Percentiles rank a stretch among this genome's conserved stretches.
Conservation (phyloP, 2,329 filamentous ascomycete species). For the Aspergillus sp. region DNA sequence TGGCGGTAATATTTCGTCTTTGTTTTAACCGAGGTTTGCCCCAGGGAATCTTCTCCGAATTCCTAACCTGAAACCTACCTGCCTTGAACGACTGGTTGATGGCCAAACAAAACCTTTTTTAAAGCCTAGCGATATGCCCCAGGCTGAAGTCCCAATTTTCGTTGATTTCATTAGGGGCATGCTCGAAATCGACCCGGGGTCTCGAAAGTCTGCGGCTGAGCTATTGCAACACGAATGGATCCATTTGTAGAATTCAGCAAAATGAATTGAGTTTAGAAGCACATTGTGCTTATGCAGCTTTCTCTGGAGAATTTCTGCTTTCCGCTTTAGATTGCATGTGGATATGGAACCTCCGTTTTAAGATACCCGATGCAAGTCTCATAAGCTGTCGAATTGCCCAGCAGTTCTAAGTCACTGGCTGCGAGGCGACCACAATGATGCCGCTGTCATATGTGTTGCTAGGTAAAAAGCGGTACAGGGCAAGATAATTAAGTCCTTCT, state of each 20-base stretch:
- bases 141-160: slow-evolving; percentile 25
- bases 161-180: slow-evolving; percentile 27
- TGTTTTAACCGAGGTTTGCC: neutral
- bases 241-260: neutral
- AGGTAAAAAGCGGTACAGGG: no score
- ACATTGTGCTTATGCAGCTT: no score
- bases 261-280: no score
- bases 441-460: no score
- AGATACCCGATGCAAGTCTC: no score
- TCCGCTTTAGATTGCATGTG: no score
- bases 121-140: slow-evolving; percentile 25
- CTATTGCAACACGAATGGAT: slow-evolving; percentile 27
- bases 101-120: slow-evolving; percentile 23
- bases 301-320: no score
- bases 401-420: no score
- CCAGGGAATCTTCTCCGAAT: slow-evolving; percentile 27
- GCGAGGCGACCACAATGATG: no score
- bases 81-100: slow-evolving; percentile 23
- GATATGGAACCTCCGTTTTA: no score
- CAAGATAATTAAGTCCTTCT: no score
- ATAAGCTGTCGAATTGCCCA: no score
- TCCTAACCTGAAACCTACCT: slow-evolving; percentile 22
- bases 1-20: neutral
- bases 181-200: slow-evolving; percentile 24
- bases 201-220: slow-evolving; percentile 24